These are phyloP conservation scores for Calonectria fujianensis DNA, from an alignment of 2,329 filamentous ascomycete genomes.

Conservation along the genomic window DNA sequence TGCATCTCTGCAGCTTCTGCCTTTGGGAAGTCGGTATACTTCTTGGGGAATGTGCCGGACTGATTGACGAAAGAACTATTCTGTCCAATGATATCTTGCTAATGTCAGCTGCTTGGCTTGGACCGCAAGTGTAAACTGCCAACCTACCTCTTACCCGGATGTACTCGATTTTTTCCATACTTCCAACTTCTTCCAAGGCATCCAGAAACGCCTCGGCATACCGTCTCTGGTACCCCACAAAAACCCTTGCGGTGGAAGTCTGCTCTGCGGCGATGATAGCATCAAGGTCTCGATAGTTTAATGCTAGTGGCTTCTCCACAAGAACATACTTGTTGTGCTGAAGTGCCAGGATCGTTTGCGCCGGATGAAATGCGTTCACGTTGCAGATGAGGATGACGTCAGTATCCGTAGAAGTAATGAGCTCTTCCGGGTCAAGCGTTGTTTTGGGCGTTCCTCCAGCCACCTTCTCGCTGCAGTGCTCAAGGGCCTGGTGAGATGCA, in stretches of 20 bases:
- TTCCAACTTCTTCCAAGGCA: constrained; percentile 72
- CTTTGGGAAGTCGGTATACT: constrained; percentile 54
- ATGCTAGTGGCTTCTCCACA: constrained; percentile 75
- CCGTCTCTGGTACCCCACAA: constrained; percentile 78
- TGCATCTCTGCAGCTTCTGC: constrained; percentile 31
- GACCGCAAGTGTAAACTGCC: rapidly evolving
- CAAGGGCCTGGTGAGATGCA: constrained; percentile 61
- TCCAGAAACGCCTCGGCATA: constrained; percentile 74
- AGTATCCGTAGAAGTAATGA: constrained; percentile 65
- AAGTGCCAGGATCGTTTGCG: constrained; percentile 71
- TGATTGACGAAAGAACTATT: constrained; percentile 69
- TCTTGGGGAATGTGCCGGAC: constrained; percentile 67
- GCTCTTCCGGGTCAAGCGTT: constrained; percentile 62
- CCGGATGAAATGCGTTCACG: constrained; percentile 73
- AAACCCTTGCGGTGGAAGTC: constrained; percentile 65
- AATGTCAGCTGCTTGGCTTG: background rate
- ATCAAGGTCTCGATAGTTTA: constrained; percentile 67
- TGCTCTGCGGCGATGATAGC: constrained; percentile 70
- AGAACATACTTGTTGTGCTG: constrained; percentile 73
- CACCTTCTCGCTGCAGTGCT: constrained; percentile 53
- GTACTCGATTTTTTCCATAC: constrained; percentile 72
- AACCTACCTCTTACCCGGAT: constrained; percentile 63
- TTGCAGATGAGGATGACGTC: constrained; percentile 74
- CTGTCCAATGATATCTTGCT: constrained; percentile 66
- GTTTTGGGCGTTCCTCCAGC: constrained; percentile 49